Evolutionary conservation across 2,329 filamentous ascomycete species (phyloP), one percentile per base, ranked within the genome.

Genomic region (Oidium heveae): DNA sequence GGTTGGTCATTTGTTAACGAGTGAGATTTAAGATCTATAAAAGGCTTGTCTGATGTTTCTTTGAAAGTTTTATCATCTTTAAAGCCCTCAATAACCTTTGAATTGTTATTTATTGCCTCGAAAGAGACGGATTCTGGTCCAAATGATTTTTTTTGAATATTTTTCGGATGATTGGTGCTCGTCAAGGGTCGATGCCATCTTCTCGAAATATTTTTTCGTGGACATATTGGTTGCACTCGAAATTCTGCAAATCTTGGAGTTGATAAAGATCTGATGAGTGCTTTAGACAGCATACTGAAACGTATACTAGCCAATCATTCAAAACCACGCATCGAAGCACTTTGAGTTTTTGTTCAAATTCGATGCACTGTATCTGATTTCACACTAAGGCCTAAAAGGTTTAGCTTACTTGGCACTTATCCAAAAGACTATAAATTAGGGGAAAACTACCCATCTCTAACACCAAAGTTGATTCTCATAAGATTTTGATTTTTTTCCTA

Each of bases 181-280:
- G 70, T 69, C 68, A 73, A 68, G 24, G 68, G 68, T 56, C 70
- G 67, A 56, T 58, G 63, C 70, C 69, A 72, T 67, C 68, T 59
- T 58, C 64, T 63, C 6, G 63, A 62, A 32, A 68, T 61, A 36
- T 63, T 59, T 58, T 66, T 63, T 58, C 66, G 64, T 10, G 65
- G 58, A 50, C 64, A 57, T 18, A 62, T 55, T 53, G 61, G 55
- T 50, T 56, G 53, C 56, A 58, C 56, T 57, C 62, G 57, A n/a
- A 62, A 55, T 16, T 56, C 61, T 13, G 62, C 59, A n/a, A 55
- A 58, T 47, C 59, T 13, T 1, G 61, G 52, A 64, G 47, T 24
- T 59, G 59, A 61, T 52, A 65, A 43, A 24, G 62, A 63, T 39
- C 63, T 57, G 18, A 57, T 34, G 32, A 61, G 54, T 55, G 61